A percentile compares a stretch with the other conserved stretches of the same genome.
phyloP scores from a whole-genome alignment of 1,284 basidiomycete genomes.

The Naganishia cerealis region DNA sequence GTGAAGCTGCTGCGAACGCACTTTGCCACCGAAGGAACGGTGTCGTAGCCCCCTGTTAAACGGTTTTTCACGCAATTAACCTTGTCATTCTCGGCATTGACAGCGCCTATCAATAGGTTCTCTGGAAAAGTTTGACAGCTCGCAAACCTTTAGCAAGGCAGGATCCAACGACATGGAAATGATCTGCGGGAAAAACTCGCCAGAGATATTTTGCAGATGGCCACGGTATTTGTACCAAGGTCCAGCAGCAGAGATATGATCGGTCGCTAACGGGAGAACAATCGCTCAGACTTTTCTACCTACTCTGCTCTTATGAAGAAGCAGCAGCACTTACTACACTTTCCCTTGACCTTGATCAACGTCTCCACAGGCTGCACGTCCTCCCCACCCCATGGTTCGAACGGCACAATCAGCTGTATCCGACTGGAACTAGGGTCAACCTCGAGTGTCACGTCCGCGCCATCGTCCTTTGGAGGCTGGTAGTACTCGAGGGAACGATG shows the following conservation, averaged over 20 bases:
- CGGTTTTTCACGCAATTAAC: slow-evolving; percentile 49
- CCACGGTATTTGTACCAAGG: slow-evolving; percentile 91
- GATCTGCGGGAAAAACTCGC: slow-evolving; percentile 68
- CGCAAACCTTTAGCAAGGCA: neutral
- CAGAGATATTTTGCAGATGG: slow-evolving; percentile 86
- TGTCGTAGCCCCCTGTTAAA: slow-evolving; percentile 41
- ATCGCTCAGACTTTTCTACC: neutral
- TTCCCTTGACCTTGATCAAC: slow-evolving; percentile 83
- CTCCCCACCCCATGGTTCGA: slow-evolving; percentile 70
- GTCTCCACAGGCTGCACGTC: slow-evolving; percentile 66
- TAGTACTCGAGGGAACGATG: slow-evolving; percentile 67
- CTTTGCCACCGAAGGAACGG: slow-evolving; percentile 45
- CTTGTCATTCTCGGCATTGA: slow-evolving; percentile 46
- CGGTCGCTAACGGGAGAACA: slow-evolving; percentile 65
- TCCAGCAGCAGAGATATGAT: slow-evolving; percentile 88
- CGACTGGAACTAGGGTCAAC: slow-evolving; percentile 73
- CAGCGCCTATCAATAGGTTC: slow-evolving; percentile 54
- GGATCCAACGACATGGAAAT: neutral
- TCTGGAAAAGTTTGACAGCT: slow-evolving; percentile 26
- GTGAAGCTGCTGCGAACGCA: neutral
- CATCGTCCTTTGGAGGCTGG: slow-evolving; percentile 70
- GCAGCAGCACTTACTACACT: slow-evolving; percentile 60
- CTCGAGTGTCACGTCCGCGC: slow-evolving; percentile 69
- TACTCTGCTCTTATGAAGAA: neutral
- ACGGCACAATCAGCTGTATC: slow-evolving; percentile 78